Evolutionary conservation across 2,329 filamentous ascomycete genomes (phyloP).

Genomic region (Fusarium sp.): DNA sequence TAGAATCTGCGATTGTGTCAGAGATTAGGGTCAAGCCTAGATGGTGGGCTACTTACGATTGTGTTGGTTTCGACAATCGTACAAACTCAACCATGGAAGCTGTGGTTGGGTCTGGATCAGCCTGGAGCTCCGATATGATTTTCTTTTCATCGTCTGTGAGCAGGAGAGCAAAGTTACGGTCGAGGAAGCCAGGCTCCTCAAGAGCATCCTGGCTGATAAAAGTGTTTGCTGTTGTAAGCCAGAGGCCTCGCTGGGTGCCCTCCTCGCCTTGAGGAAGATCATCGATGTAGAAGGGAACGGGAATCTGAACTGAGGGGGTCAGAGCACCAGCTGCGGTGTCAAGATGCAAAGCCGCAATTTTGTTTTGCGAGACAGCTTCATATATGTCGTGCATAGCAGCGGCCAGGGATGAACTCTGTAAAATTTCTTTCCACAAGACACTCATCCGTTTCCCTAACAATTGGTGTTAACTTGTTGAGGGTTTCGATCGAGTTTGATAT

Average conservation of each 20-base stretch:
- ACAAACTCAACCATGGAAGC: slow-evolving; percentile 86
- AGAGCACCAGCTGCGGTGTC: slow-evolving; percentile 72
- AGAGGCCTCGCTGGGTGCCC: slow-evolving; percentile 80
- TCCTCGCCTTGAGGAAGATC: slow-evolving; percentile 80
- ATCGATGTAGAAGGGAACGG: slow-evolving; percentile 77
- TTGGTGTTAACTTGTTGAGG: slow-evolving; percentile 20
- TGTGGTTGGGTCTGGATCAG: slow-evolving; percentile 82
- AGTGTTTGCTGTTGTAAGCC: slow-evolving; percentile 89
- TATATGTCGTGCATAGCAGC: slow-evolving; percentile 87
- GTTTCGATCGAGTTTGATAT: neutral
- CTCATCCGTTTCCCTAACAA: slow-evolving; percentile 70
- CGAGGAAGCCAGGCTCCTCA: slow-evolving; percentile 77
- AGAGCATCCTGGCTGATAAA: slow-evolving; percentile 77
- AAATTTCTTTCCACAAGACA: slow-evolving; percentile 78
- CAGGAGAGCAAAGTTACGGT: slow-evolving; percentile 89
- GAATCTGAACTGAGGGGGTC: slow-evolving; percentile 75
- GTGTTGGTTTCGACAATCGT: slow-evolving; percentile 78
- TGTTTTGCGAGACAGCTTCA: slow-evolving; percentile 84
- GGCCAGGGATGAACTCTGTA: slow-evolving; percentile 82
- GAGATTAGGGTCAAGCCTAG: neutral
- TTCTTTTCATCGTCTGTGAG: slow-evolving; percentile 86
- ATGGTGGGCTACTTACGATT: slow-evolving; percentile 64
- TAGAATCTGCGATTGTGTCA: slow-evolving; percentile 63
- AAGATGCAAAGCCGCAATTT: slow-evolving; percentile 87
- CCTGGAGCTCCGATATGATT: slow-evolving; percentile 80